Conservation (phyloP, 2,329 filamentous ascomycete species). For the Scytalidium sp. region DNA sequence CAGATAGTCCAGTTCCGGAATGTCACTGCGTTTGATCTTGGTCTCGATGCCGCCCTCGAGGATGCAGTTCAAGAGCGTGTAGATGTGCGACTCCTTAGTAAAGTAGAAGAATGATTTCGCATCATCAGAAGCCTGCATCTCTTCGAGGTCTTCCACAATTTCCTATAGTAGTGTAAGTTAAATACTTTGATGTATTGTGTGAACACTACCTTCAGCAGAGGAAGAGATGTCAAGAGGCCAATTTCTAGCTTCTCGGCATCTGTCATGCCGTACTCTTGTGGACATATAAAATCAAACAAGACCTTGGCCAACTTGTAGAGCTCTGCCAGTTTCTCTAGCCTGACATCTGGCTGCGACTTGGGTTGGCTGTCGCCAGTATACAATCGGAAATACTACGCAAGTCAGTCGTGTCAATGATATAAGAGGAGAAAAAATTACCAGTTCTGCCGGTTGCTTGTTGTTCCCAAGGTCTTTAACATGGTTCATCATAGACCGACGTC, state of each 20-base stretch:
- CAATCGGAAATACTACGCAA: slow-evolving; percentile 78
- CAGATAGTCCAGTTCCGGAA: slow-evolving; percentile 95
- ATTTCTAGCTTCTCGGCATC: slow-evolving; percentile 98
- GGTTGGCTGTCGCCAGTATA: slow-evolving; percentile 73
- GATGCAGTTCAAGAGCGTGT: slow-evolving; percentile 96
- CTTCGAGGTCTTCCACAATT: slow-evolving; percentile 94
- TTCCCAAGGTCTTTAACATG: slow-evolving; percentile 35
- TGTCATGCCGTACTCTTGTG: slow-evolving; percentile 96
- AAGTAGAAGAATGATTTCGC: slow-evolving; percentile 99
- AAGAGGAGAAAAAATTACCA: slow-evolving; percentile 22
- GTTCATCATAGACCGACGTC: slow-evolving; percentile 58
- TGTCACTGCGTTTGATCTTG: slow-evolving; percentile 92
- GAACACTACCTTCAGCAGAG: slow-evolving; percentile 60
- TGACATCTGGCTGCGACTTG: slow-evolving; percentile 77
- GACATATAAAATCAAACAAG: slow-evolving; percentile 96
- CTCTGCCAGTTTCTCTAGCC: slow-evolving; percentile 85
- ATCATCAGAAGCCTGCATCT: slow-evolving; percentile 91
- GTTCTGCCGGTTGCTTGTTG: slow-evolving; percentile 48
- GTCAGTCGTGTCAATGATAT: slow-evolving; percentile 19
- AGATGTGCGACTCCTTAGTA: slow-evolving; percentile 98
- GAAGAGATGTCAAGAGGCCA: slow-evolving; percentile 87
- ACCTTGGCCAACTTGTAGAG: slow-evolving; percentile 93
- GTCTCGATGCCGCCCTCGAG: slow-evolving; percentile 95
- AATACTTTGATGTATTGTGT: not conserved
- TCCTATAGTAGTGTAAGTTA: slow-evolving; percentile 51